Percentiles rank a stretch among this genome's conserved stretches.
Evolutionary conservation across 2,329 filamentous ascomycete genomes (phyloP).

Genomic region (Trichophyton equinum): DNA sequence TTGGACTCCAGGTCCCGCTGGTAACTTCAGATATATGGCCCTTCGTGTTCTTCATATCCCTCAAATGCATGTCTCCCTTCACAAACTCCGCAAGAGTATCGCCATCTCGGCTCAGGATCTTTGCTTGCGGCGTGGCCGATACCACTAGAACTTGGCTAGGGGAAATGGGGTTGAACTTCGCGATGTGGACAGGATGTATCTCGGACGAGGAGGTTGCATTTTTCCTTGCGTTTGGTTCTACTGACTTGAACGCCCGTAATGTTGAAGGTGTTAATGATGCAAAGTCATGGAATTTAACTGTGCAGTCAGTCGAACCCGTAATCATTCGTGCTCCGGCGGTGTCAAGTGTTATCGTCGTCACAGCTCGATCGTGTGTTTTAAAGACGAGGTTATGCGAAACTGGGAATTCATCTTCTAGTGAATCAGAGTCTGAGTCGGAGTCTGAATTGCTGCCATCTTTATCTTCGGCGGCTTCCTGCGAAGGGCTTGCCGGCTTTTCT

Average conservation of each 20-base stretch:
- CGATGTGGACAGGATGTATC: constrained; percentile 75
- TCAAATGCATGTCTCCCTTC: constrained; percentile 96
- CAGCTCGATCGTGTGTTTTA: constrained; percentile 79
- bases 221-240: constrained; percentile 76
- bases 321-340: constrained; percentile 72
- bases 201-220: constrained; percentile 53
- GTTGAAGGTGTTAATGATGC: constrained; percentile 91
- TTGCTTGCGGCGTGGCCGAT: constrained; percentile 78
- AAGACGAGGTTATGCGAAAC: constrained; percentile 85
- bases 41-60: constrained; percentile 96
- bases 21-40: constrained; percentile 89
- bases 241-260: constrained; percentile 78
- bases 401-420: constrained; percentile 79
- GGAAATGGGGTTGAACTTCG: constrained; percentile 72
- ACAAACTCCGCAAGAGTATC: constrained; percentile 76
- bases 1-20: constrained; percentile 81
- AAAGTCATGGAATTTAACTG: constrained; percentile 87
- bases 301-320: constrained; percentile 85
- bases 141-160: constrained; percentile 74
- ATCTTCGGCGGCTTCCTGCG: constrained; percentile 14
- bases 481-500: constrained; percentile 7
- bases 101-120: constrained; percentile 79
- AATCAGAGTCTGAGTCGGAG: constrained; percentile 39
- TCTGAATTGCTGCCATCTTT: constrained; percentile 23
- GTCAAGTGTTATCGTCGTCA: constrained; percentile 76